Base-by-base conservation (phyloP, 495 filamentous ascomycete genomes). In the Aspergillus nanangensis region DNA sequence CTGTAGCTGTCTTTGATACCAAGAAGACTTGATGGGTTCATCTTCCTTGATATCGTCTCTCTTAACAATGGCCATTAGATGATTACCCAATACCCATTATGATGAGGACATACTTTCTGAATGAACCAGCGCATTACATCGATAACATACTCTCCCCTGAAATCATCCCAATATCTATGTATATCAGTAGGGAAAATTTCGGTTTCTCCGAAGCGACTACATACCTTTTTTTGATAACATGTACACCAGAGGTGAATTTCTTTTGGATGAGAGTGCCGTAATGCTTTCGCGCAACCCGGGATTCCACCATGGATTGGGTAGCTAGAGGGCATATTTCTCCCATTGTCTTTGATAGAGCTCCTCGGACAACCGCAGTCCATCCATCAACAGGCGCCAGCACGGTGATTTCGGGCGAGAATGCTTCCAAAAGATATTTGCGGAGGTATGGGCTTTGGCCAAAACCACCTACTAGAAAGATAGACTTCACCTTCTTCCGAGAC, bases 381-480 rank as follows among this genome's bases (percentile, higher is more conserved):
- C 60, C 64, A 47, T 69, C 48, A 17, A 58, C 46, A 15, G 64
- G 60, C 25, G 61, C 56, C 14, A 58, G 22, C 24, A 71, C 44
- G 33, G 56, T 19, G 17, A 56, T 36, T 10, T 44, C 17, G 23
- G 44, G 21, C 10, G 32, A 25, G 19, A 66, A 45, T 2, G 39
- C 15, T 1, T 52, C 45, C 0, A 48, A 47, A 9, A 71, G 52
- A 8, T 51, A 41, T 24, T 62, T 50, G 34, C 58, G 60, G 3
- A 86, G 72, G 56, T 84, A 86, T 23, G 78, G 76, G 53, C 76
- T 84, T 56, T 85, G 78, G 0, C 83, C 83, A 58, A 86, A 86
- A 8, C 82, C 82, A 37, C 83, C 83, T 8, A 87, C 83, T 15
- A 87, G 67, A 44, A 86, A 76, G 42, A 87, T 79, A 14, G 82